These are phyloP conservation scores for Colletotrichum euphorbiae DNA, from an alignment of 2,329 filamentous ascomycete genomes.

Conservation along the genomic window DNA sequence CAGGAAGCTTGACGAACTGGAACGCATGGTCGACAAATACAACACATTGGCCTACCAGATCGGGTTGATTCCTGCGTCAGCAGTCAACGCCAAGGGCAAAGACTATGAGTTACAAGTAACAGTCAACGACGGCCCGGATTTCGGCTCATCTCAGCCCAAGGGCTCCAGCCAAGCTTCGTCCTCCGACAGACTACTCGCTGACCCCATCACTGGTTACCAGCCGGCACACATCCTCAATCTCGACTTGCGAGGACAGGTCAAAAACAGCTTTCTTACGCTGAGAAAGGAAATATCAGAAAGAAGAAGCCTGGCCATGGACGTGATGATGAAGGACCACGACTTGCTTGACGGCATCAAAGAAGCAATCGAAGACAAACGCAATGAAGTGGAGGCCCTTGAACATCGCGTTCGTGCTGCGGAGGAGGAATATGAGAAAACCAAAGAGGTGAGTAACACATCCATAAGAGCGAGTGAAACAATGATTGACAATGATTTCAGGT, in stretches of 20 bases:
- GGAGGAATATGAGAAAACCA: constrained; percentile 93
- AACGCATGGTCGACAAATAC: constrained; percentile 88
- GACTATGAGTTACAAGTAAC: constrained; percentile 88
- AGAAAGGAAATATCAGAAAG: constrained; percentile 94
- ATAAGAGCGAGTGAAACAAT: neutral
- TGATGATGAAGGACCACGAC: constrained; percentile 95
- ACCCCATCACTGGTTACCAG: constrained; percentile 87
- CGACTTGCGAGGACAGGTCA: constrained; percentile 86
- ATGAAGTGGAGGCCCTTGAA: constrained; percentile 90
- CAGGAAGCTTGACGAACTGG: constrained; percentile 89
- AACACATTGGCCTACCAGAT: constrained; percentile 96
- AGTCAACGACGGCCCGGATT: constrained; percentile 83
- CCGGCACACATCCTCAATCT: constrained; percentile 89
- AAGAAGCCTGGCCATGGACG: constrained; percentile 82
- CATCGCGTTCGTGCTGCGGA: constrained; percentile 89
- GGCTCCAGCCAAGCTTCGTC: constrained; percentile 59
- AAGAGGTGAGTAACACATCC: constrained; percentile 68
- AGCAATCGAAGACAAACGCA: constrained; percentile 93
- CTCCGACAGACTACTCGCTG: constrained; percentile 81
- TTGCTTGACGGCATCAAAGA: constrained; percentile 95
- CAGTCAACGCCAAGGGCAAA: constrained; percentile 84
- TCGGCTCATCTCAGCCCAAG: constrained; percentile 70
- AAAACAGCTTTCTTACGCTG: constrained; percentile 80
- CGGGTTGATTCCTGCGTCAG: constrained; percentile 86
- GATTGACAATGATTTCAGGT: constrained; percentile 46